These are phyloP conservation scores for Xylariaceae sp. DNA, from an alignment of 2,329 filamentous ascomycete genomes.

Conservation along the genomic window DNA sequence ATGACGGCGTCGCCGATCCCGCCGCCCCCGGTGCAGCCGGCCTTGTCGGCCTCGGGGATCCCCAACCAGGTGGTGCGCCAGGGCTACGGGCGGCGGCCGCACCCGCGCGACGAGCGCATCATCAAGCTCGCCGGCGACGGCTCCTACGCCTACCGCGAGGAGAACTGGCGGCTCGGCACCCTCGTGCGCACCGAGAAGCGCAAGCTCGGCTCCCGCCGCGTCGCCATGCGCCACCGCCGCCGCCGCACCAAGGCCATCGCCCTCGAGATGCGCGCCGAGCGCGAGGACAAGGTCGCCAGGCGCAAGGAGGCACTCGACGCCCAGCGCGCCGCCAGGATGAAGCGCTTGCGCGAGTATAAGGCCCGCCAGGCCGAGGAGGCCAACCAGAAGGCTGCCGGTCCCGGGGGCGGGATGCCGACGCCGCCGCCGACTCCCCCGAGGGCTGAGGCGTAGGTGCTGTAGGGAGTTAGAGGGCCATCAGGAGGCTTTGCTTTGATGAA, in stretches of 20 bases:
- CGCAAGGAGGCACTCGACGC: conserved; percentile 37
- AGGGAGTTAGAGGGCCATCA: too few relatives aligned
- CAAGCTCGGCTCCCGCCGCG: conserved; percentile 46
- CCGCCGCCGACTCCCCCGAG: conserved; percentile 16
- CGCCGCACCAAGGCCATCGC: conserved; percentile 38
- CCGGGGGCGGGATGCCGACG: conserved; percentile 11
- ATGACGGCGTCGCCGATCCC: conserved; percentile 62
- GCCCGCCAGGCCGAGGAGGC: conserved; percentile 18
- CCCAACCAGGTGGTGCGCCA: conserved; percentile 49
- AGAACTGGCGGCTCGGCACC: conserved; percentile 61
- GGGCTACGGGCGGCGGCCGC: conserved; percentile 32
- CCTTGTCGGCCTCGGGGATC: conserved; percentile 54
- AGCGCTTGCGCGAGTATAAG: conserved; percentile 31
- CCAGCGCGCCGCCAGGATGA: conserved; percentile 23
- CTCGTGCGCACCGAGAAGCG: conserved; percentile 55
- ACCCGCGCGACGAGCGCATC: conserved; percentile 47
- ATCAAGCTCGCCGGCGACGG: conserved; percentile 52
- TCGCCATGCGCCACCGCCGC: conserved; percentile 54
- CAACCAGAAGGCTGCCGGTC: conserved; percentile 1
- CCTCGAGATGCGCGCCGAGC: conserved; percentile 35
- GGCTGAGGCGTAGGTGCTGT: conserved; percentile 15
- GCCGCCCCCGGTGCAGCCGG: conserved; percentile 37
- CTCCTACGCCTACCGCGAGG: conserved; percentile 60
- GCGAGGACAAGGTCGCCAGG: conserved; percentile 36
- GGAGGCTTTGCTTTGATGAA: too few relatives aligned